Conservation (phyloP, 495 filamentous ascomycete genomes). For the Penicillium malachiteum region DNA sequence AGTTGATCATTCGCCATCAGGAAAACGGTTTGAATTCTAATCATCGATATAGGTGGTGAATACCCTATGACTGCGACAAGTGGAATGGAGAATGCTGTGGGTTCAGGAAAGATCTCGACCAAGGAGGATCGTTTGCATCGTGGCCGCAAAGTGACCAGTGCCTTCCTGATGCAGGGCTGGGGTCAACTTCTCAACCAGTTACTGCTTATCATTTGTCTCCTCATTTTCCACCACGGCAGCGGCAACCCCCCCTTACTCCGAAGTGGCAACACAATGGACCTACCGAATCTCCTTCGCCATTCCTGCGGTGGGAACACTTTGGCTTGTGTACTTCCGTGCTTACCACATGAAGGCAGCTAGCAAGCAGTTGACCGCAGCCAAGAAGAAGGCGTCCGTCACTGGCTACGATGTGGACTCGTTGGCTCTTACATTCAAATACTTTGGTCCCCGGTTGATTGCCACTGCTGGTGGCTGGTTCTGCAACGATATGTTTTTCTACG, state of each 20-base stretch:
- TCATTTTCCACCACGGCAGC: slow-evolving; percentile 74
- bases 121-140: slow-evolving; percentile 88
- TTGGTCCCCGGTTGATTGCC: slow-evolving; percentile 78
- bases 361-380: slow-evolving; percentile 71
- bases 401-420: slow-evolving; percentile 86
- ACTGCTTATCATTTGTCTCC: slow-evolving; percentile 74
- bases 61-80: slow-evolving; percentile 96
- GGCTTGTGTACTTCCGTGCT: slow-evolving; percentile 86
- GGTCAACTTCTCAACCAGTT: slow-evolving; percentile 90
- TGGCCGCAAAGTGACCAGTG: slow-evolving; percentile 86
- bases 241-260: slow-evolving; percentile 72
- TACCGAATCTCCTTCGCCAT: slow-evolving; percentile 84
- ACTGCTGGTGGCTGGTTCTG: slow-evolving; percentile 83
- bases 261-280: slow-evolving; percentile 72
- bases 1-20: slow-evolving; percentile 8
- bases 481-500: slow-evolving; percentile 97
- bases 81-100: slow-evolving; percentile 87
- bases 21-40: slow-evolving; percentile 1
- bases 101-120: slow-evolving; percentile 81
- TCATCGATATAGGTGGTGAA: slow-evolving; percentile 55
- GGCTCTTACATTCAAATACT: slow-evolving; percentile 69
- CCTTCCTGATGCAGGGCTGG: slow-evolving; percentile 97
- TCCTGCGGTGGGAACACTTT: slow-evolving; percentile 82
- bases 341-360: slow-evolving; percentile 80
- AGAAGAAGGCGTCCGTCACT: slow-evolving; percentile 81